Percentiles rank a stretch among this genome's conserved stretches.
These are phyloP conservation scores for Arachnomyces sp. DNA, from an alignment of 2,329 filamentous ascomycete species.

Conservation along the genomic window DNA sequence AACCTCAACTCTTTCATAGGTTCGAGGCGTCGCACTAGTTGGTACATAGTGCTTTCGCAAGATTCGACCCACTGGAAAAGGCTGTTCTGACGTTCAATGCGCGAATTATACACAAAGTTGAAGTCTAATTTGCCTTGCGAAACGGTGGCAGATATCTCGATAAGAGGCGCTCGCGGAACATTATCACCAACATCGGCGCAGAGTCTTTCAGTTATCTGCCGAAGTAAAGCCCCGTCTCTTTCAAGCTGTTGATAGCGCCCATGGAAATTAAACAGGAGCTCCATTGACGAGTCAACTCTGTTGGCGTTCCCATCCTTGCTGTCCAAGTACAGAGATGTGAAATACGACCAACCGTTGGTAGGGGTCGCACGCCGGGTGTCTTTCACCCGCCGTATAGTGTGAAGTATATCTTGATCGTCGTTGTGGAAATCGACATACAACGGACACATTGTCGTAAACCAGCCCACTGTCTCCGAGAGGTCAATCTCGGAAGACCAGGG, in stretches of 20 bases:
- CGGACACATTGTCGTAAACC: slow-evolving; percentile 45
- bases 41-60: slow-evolving; percentile 28
- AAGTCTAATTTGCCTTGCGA: slow-evolving; percentile 41
- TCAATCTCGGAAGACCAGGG: slow-evolving; percentile 40
- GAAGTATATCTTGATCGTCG: not conserved
- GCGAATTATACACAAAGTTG: slow-evolving; percentile 44
- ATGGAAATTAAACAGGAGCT: slow-evolving; percentile 36
- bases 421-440: slow-evolving; percentile 23
- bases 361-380: no score
- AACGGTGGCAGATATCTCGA: slow-evolving; percentile 47
- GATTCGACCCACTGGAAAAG: slow-evolving; percentile 38
- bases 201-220: slow-evolving; percentile 31
- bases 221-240: slow-evolving; percentile 37
- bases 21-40: slow-evolving; percentile 20
- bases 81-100: slow-evolving; percentile 39
- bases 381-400: no score
- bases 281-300: slow-evolving; percentile 32
- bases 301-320: slow-evolving; percentile 24
- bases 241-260: slow-evolving; percentile 37
- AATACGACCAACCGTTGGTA: no score
- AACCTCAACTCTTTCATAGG: no score
- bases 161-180: slow-evolving; percentile 24
- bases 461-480: slow-evolving; percentile 43
- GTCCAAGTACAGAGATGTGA: no score
- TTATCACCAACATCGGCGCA: slow-evolving; percentile 38